These are phyloP conservation scores for sorghum (Sorghum bicolor) DNA, from an alignment of 176 grass and related monocot species.

Conservation along the genomic window DNA sequence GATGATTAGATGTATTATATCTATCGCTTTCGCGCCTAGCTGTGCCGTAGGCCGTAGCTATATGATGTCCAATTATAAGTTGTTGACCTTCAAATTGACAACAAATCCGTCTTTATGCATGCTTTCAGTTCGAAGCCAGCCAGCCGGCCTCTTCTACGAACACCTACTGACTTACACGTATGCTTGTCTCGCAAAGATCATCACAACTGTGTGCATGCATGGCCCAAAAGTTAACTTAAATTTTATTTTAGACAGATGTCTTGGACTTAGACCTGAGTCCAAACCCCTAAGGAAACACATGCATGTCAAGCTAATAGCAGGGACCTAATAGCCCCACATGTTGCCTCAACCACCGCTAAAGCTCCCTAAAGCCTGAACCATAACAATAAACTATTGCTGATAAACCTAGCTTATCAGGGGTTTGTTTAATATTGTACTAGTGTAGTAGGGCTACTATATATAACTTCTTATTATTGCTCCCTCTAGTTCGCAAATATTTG, in stretches of 20 bases:
- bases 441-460: not conserved
- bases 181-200: not conserved
- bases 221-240: not conserved
- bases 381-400: not conserved
- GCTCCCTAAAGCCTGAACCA: slow-evolving; percentile 14
- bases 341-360: slow-evolving; percentile 27
- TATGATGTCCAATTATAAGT: not conserved
- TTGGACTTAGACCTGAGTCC: slow-evolving; percentile 2
- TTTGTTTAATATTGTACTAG: not conserved
- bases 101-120: not conserved
- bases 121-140: not conserved
- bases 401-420: not conserved
- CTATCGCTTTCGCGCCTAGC: not conserved
- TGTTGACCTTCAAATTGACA: not conserved
- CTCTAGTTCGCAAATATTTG: no score
- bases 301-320: slow-evolving; percentile 1
- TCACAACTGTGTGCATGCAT: slow-evolving; percentile 16
- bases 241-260: not conserved
- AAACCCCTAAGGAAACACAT: not conserved
- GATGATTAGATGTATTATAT: not conserved
- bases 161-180: not conserved
- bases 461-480: not conserved
- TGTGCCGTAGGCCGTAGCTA: not conserved
- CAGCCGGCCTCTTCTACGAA: not conserved
- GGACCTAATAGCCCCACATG: slow-evolving; percentile 34